A percentile compares a stretch with the other conserved stretches of the same genome.
phyloP scores from a whole-genome alignment of 1,284 basidiomycete genomes.

The Melampsora americana region DNA sequence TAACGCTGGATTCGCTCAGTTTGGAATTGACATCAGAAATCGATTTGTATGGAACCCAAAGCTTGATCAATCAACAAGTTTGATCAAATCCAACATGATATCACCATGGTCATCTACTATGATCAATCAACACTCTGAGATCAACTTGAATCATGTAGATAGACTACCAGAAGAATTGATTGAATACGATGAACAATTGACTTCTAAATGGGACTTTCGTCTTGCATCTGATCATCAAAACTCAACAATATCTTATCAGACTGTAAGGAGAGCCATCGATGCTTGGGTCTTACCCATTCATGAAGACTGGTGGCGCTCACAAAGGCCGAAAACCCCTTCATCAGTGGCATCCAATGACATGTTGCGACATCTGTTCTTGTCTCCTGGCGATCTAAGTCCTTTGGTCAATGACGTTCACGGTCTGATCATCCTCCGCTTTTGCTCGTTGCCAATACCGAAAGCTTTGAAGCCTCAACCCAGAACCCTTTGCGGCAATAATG shows the following conservation, averaged over 20 bases:
- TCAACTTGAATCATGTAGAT: constrained; percentile 1
- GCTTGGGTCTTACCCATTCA: constrained; percentile 38
- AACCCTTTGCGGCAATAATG: background rate
- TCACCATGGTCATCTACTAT: constrained; percentile 18
- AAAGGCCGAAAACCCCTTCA: background rate
- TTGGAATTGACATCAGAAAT: constrained; percentile 18
- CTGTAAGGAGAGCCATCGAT: constrained; percentile 28
- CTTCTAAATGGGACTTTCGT: constrained; percentile 30
- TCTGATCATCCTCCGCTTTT: constrained; percentile 15
- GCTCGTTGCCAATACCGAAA: constrained; percentile 12
- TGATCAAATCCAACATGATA: constrained; percentile 16
- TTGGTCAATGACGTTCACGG: constrained; percentile 25
- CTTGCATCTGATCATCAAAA: background rate
- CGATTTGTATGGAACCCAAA: constrained; percentile 28
- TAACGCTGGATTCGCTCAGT: constrained; percentile 11
- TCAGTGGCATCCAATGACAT: background rate
- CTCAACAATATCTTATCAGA: constrained; percentile 22
- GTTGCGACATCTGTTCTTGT: constrained; percentile 9
- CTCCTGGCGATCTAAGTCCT: constrained; percentile 17
- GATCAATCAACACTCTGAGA: background rate
- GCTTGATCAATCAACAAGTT: background rate
- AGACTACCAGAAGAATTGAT: constrained; percentile 31
- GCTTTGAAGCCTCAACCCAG: background rate
- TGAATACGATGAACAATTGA: constrained; percentile 31
- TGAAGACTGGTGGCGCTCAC: constrained; percentile 11